These are phyloP conservation scores for Annulohypoxylon bovei DNA, from an alignment of 495 filamentous ascomycete genomes.

Conservation along the genomic window DNA sequence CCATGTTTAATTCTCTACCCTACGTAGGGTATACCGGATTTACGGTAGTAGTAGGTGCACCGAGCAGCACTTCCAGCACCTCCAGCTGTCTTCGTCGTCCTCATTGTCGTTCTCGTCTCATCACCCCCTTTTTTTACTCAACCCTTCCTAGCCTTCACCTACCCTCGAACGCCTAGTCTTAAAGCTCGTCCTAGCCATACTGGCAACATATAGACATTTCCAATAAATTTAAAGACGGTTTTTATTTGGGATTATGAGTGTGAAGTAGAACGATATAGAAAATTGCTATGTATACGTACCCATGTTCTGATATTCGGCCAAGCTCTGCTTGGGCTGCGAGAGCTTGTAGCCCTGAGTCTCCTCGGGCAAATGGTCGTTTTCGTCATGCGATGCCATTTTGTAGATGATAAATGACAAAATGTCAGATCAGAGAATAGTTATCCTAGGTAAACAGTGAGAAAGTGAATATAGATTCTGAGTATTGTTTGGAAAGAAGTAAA, in stretches of 20 bases:
- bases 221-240: background rate
- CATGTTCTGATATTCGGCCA: slow-evolving; percentile 90
- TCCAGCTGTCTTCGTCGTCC: background rate
- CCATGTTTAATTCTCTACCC: background rate
- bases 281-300: slow-evolving; percentile 66
- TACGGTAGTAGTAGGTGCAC: background rate
- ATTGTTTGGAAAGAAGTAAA: slow-evolving; percentile 11
- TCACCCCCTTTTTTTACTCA: background rate
- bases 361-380: slow-evolving; percentile 88
- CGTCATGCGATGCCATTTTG: slow-evolving; percentile 74
- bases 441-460: background rate
- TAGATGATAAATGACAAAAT: slow-evolving; percentile 10
- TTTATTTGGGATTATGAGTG: background rate
- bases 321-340: slow-evolving; percentile 92
- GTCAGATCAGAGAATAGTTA: background rate
- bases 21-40: too few species aligned
- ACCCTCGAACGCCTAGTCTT: background rate
- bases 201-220: background rate
- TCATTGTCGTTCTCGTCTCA: background rate
- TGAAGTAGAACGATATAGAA: slow-evolving; percentile 14
- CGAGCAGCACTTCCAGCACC: background rate
- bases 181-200: background rate
- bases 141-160: background rate
- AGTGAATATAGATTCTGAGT: slow-evolving; percentile 5
- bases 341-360: slow-evolving; percentile 96